phyloP scores from a whole-genome alignment of 768 basidiomycete genomes.

The Favolaschia claudopus region DNA sequence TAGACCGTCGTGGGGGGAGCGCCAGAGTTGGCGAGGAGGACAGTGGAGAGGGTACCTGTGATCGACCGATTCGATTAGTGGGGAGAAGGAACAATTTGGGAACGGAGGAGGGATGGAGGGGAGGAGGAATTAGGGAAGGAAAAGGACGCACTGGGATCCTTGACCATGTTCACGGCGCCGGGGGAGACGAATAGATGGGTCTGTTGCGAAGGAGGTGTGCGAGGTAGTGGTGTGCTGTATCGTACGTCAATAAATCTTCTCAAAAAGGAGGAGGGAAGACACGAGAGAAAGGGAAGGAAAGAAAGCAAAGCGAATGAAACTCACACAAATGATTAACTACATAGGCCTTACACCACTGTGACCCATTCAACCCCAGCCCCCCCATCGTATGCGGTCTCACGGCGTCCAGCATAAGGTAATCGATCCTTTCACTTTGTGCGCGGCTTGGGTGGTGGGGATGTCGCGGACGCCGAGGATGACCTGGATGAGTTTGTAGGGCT shows the following conservation, averaged over 20 bases:
- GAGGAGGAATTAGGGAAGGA: not conserved
- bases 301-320: not conserved
- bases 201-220: conserved; percentile 18
- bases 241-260: not conserved
- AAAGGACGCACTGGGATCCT: conserved; percentile 9
- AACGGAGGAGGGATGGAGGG: not conserved
- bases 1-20: not conserved
- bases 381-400: not conserved
- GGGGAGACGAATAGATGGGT: conserved; percentile 19
- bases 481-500: conserved; percentile 14
- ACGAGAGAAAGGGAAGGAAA: too few species aligned
- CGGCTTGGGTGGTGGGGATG: not conserved
- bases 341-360: conserved; percentile 20
- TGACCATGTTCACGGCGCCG: conserved; percentile 13
- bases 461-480: conserved; percentile 26
- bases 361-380: not conserved
- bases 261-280: too few species aligned
- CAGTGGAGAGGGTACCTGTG: not conserved
- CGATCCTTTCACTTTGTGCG: conserved; percentile 6
- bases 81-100: too few species aligned
- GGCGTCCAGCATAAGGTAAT: conserved; percentile 19
- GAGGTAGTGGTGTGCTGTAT: conserved; percentile 22
- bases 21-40: conserved; percentile 2
- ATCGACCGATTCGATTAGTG: too few species aligned
- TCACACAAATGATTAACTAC: conserved; percentile 20